Percentiles rank a stretch among this genome's conserved stretches.
phyloP scores from a whole-genome alignment of 139 green algal species.

The Edaphochlamys debaryana region DNA sequence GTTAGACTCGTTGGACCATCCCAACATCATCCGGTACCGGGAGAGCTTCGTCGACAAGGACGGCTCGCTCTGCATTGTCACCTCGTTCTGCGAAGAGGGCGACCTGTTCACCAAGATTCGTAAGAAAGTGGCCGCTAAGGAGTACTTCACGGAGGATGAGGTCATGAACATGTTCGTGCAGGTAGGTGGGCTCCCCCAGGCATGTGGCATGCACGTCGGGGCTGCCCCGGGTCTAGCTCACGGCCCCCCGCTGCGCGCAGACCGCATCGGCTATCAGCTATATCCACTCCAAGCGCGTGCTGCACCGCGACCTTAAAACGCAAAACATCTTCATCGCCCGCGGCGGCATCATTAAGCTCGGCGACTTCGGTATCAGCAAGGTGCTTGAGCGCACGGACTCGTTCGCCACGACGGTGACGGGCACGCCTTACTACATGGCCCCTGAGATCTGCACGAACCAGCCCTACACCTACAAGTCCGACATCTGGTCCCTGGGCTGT shows the following conservation, averaged over 20 bases:
- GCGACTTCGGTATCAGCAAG: slow-evolving; percentile 87
- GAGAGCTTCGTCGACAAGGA: slow-evolving; percentile 72
- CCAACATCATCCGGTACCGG: slow-evolving; percentile 71
- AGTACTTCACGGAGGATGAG: slow-evolving; percentile 68
- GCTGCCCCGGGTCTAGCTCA: background rate
- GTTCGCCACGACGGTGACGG: slow-evolving; percentile 74
- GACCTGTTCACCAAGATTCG: slow-evolving; percentile 60
- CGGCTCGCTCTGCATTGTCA: slow-evolving; percentile 63
- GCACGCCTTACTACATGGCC: slow-evolving; percentile 69
- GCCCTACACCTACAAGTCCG: slow-evolving; percentile 78
- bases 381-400: slow-evolving; percentile 69
- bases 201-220: background rate
- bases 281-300: slow-evolving; percentile 67
- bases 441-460: slow-evolving; percentile 75
- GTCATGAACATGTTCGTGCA: slow-evolving; percentile 80
- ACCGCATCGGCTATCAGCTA: slow-evolving; percentile 65
- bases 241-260: slow-evolving; percentile 27
- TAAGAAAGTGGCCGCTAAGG: slow-evolving; percentile 25
- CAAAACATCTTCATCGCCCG: slow-evolving; percentile 87
- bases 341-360: slow-evolving; percentile 80
- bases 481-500: slow-evolving; percentile 89
- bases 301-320: slow-evolving; percentile 78
- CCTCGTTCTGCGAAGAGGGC: slow-evolving; percentile 68
- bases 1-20: slow-evolving; percentile 65
- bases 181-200: slow-evolving; percentile 38